phyloP scores from a whole-genome alignment of 331 rosid species.

The Saraca asoca region DNA sequence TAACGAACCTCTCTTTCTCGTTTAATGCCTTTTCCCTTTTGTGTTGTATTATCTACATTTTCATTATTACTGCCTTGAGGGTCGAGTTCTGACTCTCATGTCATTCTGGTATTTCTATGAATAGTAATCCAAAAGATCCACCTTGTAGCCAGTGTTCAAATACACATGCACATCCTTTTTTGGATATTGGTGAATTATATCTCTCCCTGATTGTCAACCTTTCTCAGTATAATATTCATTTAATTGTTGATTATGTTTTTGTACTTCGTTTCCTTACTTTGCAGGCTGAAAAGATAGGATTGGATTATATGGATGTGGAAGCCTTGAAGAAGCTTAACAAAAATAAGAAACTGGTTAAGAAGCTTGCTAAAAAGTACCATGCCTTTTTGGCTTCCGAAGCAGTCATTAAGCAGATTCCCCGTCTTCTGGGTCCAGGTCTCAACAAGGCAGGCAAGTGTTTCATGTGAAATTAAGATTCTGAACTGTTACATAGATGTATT shows the following conservation, averaged over 20 bases:
- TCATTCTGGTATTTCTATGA: too few species aligned
- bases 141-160: not conserved
- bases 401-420: conserved; percentile 80
- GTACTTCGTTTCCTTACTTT: not conserved
- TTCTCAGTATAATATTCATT: not conserved
- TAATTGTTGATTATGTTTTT: not conserved
- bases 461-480: not conserved
- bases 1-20: too few species aligned
- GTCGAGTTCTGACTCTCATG: too few species aligned
- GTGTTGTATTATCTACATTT: not conserved
- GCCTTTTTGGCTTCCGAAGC: conserved; percentile 89
- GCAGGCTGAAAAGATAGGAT: conserved; percentile 72
- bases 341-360: conserved; percentile 74
- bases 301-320: conserved; percentile 83
- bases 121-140: too few species aligned
- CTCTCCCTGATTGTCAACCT: not conserved
- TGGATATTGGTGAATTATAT: not conserved
- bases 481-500: not conserved
- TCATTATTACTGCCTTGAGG: too few species aligned
- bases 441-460: conserved; percentile 81
- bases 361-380: conserved; percentile 77
- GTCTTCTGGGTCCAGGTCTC: conserved; percentile 86
- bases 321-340: conserved; percentile 77
- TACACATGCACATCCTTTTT: not conserved
- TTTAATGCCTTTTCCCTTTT: too few species aligned